Evolutionary conservation across 768 basidiomycete genomes (phyloP).

Genomic region (Crucibulum laeve): DNA sequence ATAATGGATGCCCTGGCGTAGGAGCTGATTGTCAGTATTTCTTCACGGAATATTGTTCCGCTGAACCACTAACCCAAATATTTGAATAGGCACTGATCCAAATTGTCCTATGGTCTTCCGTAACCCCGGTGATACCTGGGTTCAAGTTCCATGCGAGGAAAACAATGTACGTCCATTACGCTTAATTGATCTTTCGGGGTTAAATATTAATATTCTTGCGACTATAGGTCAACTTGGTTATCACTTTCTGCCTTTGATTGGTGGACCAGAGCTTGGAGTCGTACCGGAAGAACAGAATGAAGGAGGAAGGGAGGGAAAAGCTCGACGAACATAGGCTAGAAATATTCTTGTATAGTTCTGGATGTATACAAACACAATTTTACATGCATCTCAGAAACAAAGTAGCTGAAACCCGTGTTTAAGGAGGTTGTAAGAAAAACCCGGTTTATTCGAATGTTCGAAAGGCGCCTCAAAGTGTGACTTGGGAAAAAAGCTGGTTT

Average conservation of each 20-base stretch:
- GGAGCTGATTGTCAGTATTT: constrained; percentile 36
- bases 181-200: not conserved
- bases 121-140: constrained; percentile 24
- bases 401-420: too few species aligned
- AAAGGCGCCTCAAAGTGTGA: too few species aligned
- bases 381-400: too few species aligned
- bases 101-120: constrained; percentile 34
- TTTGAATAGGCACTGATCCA: constrained; percentile 23
- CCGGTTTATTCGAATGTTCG: too few species aligned
- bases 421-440: too few species aligned
- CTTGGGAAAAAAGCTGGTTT: too few species aligned
- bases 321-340: too few species aligned
- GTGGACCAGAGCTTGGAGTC: too few species aligned
- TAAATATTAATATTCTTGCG: not conserved
- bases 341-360: too few species aligned
- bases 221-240: constrained; percentile 26
- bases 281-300: too few species aligned
- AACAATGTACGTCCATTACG: constrained; percentile 25
- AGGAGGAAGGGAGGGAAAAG: too few species aligned
- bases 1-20: constrained; percentile 34
- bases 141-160: constrained; percentile 32
- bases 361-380: too few species aligned
- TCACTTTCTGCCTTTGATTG: constrained; percentile 26
- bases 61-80: not conserved
- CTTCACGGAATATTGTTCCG: not conserved